These are phyloP conservation scores for Hemisphaericaspora xylofermentans DNA, from an alignment of 1,139 yeast genomes.

Conservation along the genomic window DNA sequence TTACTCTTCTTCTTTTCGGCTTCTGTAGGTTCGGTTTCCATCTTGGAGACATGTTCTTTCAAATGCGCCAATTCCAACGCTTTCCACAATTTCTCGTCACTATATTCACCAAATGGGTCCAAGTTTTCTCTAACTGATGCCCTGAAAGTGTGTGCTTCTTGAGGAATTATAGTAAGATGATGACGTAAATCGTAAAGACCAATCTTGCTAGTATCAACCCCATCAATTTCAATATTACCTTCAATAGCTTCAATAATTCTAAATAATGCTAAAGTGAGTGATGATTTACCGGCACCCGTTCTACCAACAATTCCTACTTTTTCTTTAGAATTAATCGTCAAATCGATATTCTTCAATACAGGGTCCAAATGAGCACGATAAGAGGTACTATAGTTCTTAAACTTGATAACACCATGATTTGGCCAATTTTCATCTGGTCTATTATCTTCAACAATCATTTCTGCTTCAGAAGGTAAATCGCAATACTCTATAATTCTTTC, in stretches of 20 bases:
- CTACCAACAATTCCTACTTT: slow-evolving; percentile 39
- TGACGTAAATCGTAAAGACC: slow-evolving; percentile 54
- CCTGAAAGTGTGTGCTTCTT: slow-evolving; percentile 68
- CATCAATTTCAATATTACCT: slow-evolving; percentile 45
- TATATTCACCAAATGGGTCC: slow-evolving; percentile 54
- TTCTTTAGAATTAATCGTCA: slow-evolving; percentile 28
- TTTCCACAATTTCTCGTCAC: slow-evolving; percentile 55
- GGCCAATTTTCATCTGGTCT: slow-evolving; percentile 33
- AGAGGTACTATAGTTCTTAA: slow-evolving; percentile 29
- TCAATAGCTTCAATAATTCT: slow-evolving; percentile 32
- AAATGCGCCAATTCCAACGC: slow-evolving; percentile 55
- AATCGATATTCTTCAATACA: slow-evolving; percentile 25
- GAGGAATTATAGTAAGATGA: slow-evolving; percentile 64
- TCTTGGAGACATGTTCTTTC: slow-evolving; percentile 41
- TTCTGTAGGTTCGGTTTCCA: slow-evolving; percentile 25
- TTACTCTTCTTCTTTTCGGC: slow-evolving; percentile 18
- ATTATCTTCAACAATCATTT: slow-evolving; percentile 21
- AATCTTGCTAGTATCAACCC: slow-evolving; percentile 44
- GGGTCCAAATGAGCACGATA: slow-evolving; percentile 35
- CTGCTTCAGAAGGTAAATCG: slow-evolving; percentile 29
- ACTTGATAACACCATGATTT: slow-evolving; percentile 25
- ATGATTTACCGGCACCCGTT: slow-evolving; percentile 40
- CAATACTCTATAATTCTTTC: slow-evolving; percentile 36
- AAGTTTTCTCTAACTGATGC: slow-evolving; percentile 61
- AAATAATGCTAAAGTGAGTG: slow-evolving; percentile 33